These are phyloP conservation scores for Boletus chippewaensis DNA, from an alignment of 1,284 basidiomycete genomes.

Conservation along the genomic window DNA sequence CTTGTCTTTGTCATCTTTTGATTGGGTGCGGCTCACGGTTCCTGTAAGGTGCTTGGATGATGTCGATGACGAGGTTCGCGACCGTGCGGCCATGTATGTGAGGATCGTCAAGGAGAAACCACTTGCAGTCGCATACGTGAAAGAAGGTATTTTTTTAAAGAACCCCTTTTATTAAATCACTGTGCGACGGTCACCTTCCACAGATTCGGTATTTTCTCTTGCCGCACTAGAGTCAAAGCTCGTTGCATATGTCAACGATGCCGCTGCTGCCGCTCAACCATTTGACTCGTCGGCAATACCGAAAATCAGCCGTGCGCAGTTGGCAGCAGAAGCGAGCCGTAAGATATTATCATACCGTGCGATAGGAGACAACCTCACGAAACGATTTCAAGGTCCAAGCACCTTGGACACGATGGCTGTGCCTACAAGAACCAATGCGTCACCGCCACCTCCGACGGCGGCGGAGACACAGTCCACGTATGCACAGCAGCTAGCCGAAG, in stretches of 20 bases:
- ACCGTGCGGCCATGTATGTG: slow-evolving; percentile 93
- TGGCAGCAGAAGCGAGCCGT: slow-evolving; percentile 81
- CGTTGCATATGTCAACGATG: slow-evolving; percentile 84
- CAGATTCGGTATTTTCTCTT: slow-evolving; percentile 89
- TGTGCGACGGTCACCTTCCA: slow-evolving; percentile 2
- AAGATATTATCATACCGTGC: slow-evolving; percentile 16
- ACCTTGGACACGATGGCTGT: slow-evolving; percentile 76
- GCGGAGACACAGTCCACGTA: slow-evolving; percentile 85
- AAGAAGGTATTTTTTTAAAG: slow-evolving; percentile 59
- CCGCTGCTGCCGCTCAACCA: slow-evolving; percentile 56
- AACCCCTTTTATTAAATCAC: not conserved
- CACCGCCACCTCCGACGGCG: slow-evolving; percentile 64
- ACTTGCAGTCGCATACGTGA: slow-evolving; percentile 82
- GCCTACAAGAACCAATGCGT: slow-evolving; percentile 56
- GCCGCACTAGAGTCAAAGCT: slow-evolving; percentile 82
- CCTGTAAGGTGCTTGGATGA: slow-evolving; percentile 85
- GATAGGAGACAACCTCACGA: slow-evolving; percentile 2
- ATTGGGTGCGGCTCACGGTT: slow-evolving; percentile 7
- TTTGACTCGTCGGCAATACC: slow-evolving; percentile 82
- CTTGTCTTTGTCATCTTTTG: not conserved
- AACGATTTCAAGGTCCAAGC: slow-evolving; percentile 56
- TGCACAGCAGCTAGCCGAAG: slow-evolving; percentile 75
- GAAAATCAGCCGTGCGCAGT: slow-evolving; percentile 86
- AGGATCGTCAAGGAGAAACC: slow-evolving; percentile 76
- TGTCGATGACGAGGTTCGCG: slow-evolving; percentile 98